These are phyloP conservation scores for Ascodesmis nigricans DNA, from an alignment of 495 filamentous ascomycete species.

Conservation along the genomic window DNA sequence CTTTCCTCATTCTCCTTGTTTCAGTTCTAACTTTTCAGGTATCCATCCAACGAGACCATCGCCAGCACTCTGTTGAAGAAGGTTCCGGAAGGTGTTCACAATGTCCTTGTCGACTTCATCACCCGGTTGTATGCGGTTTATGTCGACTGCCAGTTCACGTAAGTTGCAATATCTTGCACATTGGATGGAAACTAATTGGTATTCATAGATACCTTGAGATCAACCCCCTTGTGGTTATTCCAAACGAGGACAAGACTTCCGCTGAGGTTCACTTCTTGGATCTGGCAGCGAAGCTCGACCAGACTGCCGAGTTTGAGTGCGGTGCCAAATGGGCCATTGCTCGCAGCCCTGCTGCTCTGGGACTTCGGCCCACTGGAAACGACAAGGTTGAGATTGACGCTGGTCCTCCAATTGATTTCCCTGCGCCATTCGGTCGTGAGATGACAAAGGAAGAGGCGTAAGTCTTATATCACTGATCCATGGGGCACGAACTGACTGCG, in stretches of 20 bases:
- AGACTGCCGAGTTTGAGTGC: slow-evolving; percentile 98
- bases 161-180: slow-evolving; percentile 4
- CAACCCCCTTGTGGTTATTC: slow-evolving; percentile 95
- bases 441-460: slow-evolving; percentile 84
- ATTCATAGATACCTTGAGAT: slow-evolving; percentile 67
- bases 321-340: slow-evolving; percentile 97
- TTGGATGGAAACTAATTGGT: slow-evolving; percentile 1
- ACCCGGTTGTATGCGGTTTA: slow-evolving; percentile 79
- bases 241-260: slow-evolving; percentile 74
- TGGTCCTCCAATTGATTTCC: slow-evolving; percentile 95
- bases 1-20: background rate
- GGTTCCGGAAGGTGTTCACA: slow-evolving; percentile 86
- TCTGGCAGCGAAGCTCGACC: slow-evolving; percentile 93
- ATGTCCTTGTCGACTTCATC: slow-evolving; percentile 97
- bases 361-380: slow-evolving; percentile 40
- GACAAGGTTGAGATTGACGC: slow-evolving; percentile 82
- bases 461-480: slow-evolving; percentile 3
- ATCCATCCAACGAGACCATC: slow-evolving; percentile 88
- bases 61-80: slow-evolving; percentile 66
- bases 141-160: slow-evolving; percentile 97
- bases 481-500: slow-evolving; percentile 4
- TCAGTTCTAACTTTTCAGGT: slow-evolving; percentile 24
- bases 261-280: slow-evolving; percentile 96
- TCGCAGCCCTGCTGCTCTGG: slow-evolving; percentile 66
- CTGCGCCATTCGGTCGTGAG: slow-evolving; percentile 95